Evolutionary conservation across 2,329 filamentous ascomycete genomes (phyloP).

Genomic region (Ascochyta koolunga): DNA sequence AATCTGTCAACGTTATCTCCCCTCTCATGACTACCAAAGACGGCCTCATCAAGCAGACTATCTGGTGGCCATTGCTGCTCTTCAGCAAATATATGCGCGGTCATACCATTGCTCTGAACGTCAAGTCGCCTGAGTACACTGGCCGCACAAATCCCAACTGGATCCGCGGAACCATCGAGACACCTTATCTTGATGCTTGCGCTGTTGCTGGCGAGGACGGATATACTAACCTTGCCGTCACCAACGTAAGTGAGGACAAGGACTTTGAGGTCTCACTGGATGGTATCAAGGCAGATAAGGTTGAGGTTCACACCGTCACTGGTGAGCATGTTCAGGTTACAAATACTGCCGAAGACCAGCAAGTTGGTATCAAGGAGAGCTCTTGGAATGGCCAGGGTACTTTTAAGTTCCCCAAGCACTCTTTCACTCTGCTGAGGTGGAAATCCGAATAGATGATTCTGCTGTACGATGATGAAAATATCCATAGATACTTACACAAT

Average conservation of each 20-base stretch:
- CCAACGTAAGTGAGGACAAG: slow-evolving; percentile 69
- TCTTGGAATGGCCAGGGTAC: slow-evolving; percentile 68
- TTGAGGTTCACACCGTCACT: slow-evolving; percentile 68
- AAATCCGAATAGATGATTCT: slow-evolving; percentile 33
- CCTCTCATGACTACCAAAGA: slow-evolving; percentile 73
- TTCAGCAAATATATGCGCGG: slow-evolving; percentile 78
- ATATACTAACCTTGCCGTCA: slow-evolving; percentile 69
- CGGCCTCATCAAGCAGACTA: slow-evolving; percentile 72
- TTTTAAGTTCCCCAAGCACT: slow-evolving; percentile 72
- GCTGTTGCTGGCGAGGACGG: slow-evolving; percentile 66
- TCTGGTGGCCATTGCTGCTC: slow-evolving; percentile 75
- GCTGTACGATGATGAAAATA: neutral
- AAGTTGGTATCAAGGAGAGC: slow-evolving; percentile 65
- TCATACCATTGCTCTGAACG: slow-evolving; percentile 69
- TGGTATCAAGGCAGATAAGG: slow-evolving; percentile 56
- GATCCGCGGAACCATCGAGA: slow-evolving; percentile 69
- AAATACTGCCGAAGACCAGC: slow-evolving; percentile 68
- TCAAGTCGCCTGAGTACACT: slow-evolving; percentile 67
- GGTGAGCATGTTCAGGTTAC: slow-evolving; percentile 62
- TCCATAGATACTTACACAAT: neutral
- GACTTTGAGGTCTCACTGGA: slow-evolving; percentile 66
- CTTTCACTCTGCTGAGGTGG: slow-evolving; percentile 70
- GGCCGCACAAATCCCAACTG: slow-evolving; percentile 71
- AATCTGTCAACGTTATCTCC: slow-evolving; percentile 78
- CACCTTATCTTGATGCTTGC: slow-evolving; percentile 73